Evolutionary conservation across 306 rosid species (phyloP).

Genomic region (Luffa acutangula): DNA sequence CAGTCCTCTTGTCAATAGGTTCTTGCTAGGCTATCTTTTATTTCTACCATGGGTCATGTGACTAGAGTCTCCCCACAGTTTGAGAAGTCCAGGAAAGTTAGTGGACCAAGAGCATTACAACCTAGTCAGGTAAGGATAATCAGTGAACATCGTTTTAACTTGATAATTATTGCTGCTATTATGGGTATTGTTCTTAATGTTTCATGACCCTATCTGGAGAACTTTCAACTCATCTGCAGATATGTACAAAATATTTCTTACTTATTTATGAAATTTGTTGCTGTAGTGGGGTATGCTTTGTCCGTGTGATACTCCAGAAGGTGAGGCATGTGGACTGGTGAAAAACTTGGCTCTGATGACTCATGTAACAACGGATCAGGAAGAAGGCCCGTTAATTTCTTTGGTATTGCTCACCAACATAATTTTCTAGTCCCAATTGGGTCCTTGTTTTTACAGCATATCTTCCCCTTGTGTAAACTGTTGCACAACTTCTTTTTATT

Average conservation of each 20-base stretch:
- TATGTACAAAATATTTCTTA: neutral
- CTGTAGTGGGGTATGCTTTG: constrained; percentile 98
- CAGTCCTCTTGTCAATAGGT: constrained; percentile 34
- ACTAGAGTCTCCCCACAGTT: constrained; percentile 86
- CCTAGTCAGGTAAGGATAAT: constrained; percentile 77
- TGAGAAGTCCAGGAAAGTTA: constrained; percentile 91
- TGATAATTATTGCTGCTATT: neutral
- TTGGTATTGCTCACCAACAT: constrained; percentile 27
- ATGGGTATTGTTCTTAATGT: neutral
- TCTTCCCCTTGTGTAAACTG: neutral
- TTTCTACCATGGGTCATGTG: constrained; percentile 70
- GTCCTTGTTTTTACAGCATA: neutral
- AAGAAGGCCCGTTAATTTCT: constrained; percentile 62
- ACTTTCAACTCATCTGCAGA: neutral
- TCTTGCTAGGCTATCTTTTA: constrained; percentile 70
- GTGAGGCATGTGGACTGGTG: constrained; percentile 89
- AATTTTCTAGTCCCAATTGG: neutral
- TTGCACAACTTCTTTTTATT: neutral
- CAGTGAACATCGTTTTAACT: neutral
- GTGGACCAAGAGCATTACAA: constrained; percentile 93
- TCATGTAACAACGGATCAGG: constrained; percentile 94
- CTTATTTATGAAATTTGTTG: neutral
- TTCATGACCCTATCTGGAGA: neutral
- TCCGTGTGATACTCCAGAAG: constrained; percentile 99
- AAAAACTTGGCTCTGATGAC: constrained; percentile 94